These are phyloP conservation scores for Lathyrus tuberosus DNA, from an alignment of 306 rosid species.

Conservation along the genomic window DNA sequence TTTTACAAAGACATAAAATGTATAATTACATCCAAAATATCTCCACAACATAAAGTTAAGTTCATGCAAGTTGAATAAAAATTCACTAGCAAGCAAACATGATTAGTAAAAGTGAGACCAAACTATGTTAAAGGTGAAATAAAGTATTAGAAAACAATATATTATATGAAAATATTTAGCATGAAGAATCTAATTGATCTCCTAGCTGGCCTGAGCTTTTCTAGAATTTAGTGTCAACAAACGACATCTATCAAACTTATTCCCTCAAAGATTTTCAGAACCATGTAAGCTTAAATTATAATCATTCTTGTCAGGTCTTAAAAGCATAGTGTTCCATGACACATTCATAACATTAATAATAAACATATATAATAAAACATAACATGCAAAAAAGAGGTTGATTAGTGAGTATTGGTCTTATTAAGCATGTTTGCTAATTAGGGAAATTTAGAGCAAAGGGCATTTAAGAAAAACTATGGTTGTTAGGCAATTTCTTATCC, in stretches of 20 bases:
- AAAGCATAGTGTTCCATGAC: conserved; percentile 45
- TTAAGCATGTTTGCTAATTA: conserved; percentile 59
- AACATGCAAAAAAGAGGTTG: conserved; percentile 43
- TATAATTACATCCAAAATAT: conserved; percentile 18
- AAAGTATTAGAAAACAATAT: conserved; percentile 31
- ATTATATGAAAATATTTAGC: conserved; percentile 42
- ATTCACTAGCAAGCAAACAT: conserved; percentile 30
- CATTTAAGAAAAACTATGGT: conserved; percentile 51
- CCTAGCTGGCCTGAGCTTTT: conserved; percentile 81
- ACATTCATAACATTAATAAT: conserved; percentile 15
- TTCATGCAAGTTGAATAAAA: conserved; percentile 40
- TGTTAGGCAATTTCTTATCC: too few species aligned
- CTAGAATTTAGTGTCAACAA: conserved; percentile 53
- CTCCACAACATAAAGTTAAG: conserved; percentile 25
- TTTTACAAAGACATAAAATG: background rate
- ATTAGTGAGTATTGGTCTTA: conserved; percentile 55
- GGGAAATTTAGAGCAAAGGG: conserved; percentile 50
- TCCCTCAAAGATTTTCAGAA: conserved; percentile 61
- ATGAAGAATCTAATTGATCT: conserved; percentile 54
- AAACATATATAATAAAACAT: conserved; percentile 1
- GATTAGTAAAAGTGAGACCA: conserved; percentile 41
- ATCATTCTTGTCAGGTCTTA: conserved; percentile 51
- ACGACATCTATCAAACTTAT: conserved; percentile 52
- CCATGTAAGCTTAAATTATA: conserved; percentile 50
- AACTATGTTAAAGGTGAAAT: conserved; percentile 40